Evolutionary conservation across 495 filamentous ascomycete species (phyloP), one percentile per base, ranked within the genome.

Genomic region (Clavariopsis aquatica): DNA sequence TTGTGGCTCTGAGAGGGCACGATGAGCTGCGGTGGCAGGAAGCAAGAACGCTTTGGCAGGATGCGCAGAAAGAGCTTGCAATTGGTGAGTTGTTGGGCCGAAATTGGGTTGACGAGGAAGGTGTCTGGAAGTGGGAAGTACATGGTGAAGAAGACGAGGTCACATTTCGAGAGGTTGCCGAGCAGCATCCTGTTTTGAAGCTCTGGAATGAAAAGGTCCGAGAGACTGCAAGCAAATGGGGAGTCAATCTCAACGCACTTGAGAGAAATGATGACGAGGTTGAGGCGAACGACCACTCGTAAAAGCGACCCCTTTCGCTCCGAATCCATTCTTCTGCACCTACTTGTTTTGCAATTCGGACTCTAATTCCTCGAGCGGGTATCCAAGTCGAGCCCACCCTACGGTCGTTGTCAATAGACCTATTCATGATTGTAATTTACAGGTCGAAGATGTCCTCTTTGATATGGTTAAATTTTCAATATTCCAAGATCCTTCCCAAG

Each of bases 41-140:
- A 0, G 71, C 61, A 22, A 23, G 74, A 7, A 46, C 45, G 15
- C 61, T 90, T 24, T 63, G 89, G 26, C 71, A 72, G 19, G 64
- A 79, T 15, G 90, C 89, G 10, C 73, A 79, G 36, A 72, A 71
- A 46, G 89, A 93, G 47, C 70, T 96, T 59, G 76, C 75, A 36
- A 78, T 88, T 23, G 78, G 82, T 60, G 76, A 73, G 51, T 76
- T 96, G 10, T 93, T 93, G 78, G 82, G 80, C 1, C 75, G 67
- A 52, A 76, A 83, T 36, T 89, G 75, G 66, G 89, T 86, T 76
- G 79, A 78, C 9, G 76, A 76, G 31, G 82, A 86, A 61, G 89
- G 86, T 10, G 78, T 80, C 12, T 90, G 88, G 80, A 81, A 71
- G 70, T 91, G 84, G 76, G 77, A 78, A 0, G 80, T 88, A 1